Evolutionary conservation across 2,329 filamentous ascomycete species (phyloP).

Genomic region (Plectosphaerella cucumerina): DNA sequence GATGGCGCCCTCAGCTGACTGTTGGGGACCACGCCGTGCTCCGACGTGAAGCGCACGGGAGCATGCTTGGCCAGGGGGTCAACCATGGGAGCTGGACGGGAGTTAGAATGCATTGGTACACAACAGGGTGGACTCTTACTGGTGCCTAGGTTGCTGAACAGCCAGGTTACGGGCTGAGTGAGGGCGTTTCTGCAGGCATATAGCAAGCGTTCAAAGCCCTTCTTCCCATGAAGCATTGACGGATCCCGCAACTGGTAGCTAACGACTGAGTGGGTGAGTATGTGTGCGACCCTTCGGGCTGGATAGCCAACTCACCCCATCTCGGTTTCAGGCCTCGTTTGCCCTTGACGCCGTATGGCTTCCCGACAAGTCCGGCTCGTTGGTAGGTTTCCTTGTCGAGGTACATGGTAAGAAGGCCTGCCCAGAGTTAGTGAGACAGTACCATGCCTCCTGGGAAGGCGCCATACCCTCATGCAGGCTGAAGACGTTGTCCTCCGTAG

Average conservation of each 20-base stretch:
- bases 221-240: slow-evolving; percentile 79
- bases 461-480: slow-evolving; percentile 61
- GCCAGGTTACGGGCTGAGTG: slow-evolving; percentile 64
- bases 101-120: background rate
- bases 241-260: slow-evolving; percentile 69
- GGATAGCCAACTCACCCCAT: slow-evolving; percentile 55
- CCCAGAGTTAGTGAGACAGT: slow-evolving; percentile 4
- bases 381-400: slow-evolving; percentile 82
- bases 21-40: slow-evolving; percentile 22
- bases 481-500: slow-evolving; percentile 68
- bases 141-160: slow-evolving; percentile 63
- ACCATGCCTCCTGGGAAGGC: background rate
- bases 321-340: slow-evolving; percentile 59
- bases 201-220: slow-evolving; percentile 71
- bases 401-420: slow-evolving; percentile 69
- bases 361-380: slow-evolving; percentile 73
- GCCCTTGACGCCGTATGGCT: slow-evolving; percentile 56
- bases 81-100: slow-evolving; percentile 20
- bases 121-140: slow-evolving; percentile 29
- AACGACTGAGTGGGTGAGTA: slow-evolving; percentile 53
- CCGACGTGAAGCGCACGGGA: slow-evolving; percentile 36
- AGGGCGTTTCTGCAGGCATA: slow-evolving; percentile 79
- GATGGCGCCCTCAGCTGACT: slow-evolving; percentile 24
- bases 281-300: background rate
- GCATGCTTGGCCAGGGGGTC: slow-evolving; percentile 44